phyloP scores from a whole-genome alignment of 495 filamentous ascomycete genomes.

The Talaromyces wortmannii region DNA sequence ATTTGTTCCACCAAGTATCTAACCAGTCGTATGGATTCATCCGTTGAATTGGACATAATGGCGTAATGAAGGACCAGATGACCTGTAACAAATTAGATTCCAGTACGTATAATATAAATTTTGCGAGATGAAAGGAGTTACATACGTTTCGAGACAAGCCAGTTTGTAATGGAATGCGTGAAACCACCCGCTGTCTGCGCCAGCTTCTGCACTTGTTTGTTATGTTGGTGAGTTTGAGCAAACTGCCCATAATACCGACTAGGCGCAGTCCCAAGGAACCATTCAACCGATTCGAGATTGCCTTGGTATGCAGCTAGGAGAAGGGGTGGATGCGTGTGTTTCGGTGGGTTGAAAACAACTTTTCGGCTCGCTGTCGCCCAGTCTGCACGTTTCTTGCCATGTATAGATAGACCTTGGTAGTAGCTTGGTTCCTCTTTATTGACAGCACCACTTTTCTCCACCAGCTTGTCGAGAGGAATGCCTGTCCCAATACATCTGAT shows the following conservation, averaged over 20 bases:
- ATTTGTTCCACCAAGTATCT: slow-evolving; percentile 51
- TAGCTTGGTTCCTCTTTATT: slow-evolving; percentile 51
- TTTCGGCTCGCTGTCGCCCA: slow-evolving; percentile 53
- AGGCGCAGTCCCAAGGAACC: slow-evolving; percentile 62
- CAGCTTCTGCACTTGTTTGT: slow-evolving; percentile 50
- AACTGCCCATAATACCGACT: slow-evolving; percentile 57
- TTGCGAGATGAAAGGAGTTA: slow-evolving; percentile 4
- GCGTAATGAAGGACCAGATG: slow-evolving; percentile 62
- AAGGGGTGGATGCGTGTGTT: slow-evolving; percentile 41
- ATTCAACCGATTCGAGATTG: slow-evolving; percentile 55
- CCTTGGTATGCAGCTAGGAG: slow-evolving; percentile 50
- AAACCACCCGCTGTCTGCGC: slow-evolving; percentile 46
- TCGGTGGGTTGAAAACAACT: slow-evolving; percentile 11
- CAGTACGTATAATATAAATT: no score
- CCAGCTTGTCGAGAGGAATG: slow-evolving; percentile 56
- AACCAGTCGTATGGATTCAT: slow-evolving; percentile 44
- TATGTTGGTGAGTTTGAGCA: slow-evolving; percentile 44
- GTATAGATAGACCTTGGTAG: slow-evolving; percentile 66
- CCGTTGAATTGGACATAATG: slow-evolving; percentile 34
- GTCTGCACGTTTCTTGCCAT: slow-evolving; percentile 61
- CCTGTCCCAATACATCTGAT: slow-evolving; percentile 53
- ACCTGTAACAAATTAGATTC: slow-evolving; percentile 20
- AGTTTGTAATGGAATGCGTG: slow-evolving; percentile 50
- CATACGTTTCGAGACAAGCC: slow-evolving; percentile 48
- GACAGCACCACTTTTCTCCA: slow-evolving; percentile 50